Conservation (phyloP, 768 basidiomycete genomes). For the Leccinellum albellum region DNA sequence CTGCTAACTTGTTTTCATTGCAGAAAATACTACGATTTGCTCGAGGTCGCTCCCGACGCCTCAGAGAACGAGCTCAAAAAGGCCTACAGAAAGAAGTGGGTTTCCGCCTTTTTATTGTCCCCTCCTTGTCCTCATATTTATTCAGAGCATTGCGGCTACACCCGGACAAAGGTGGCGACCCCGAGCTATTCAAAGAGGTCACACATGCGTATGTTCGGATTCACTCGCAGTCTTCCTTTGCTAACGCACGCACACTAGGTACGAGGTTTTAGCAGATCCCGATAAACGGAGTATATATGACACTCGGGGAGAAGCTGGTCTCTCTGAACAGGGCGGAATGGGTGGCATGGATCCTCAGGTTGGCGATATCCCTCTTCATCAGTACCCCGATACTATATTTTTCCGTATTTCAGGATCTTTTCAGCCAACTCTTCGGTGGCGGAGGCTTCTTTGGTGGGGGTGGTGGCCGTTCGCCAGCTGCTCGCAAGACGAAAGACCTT, state of each 20-base stretch:
- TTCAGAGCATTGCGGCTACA: constrained; percentile 77
- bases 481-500: constrained; percentile 95
- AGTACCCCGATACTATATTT: background rate
- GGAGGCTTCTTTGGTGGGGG: constrained; percentile 71
- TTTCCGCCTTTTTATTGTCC: background rate
- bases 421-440: constrained; percentile 93
- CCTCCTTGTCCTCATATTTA: constrained; percentile 6
- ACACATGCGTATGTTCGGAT: constrained; percentile 76
- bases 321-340: constrained; percentile 83
- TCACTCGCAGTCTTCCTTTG: background rate
- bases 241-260: constrained; percentile 45
- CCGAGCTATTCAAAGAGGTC: constrained; percentile 95
- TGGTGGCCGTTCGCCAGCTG: constrained; percentile 62
- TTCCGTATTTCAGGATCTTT: constrained; percentile 66
- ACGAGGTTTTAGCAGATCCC: constrained; percentile 88
- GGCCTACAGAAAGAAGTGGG: constrained; percentile 90
- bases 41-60: constrained; percentile 77
- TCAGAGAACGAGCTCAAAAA: constrained; percentile 89
- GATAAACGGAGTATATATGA: constrained; percentile 84
- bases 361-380: constrained; percentile 20
- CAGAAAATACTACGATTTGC: constrained; percentile 90
- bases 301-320: constrained; percentile 86
- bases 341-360: constrained; percentile 97
- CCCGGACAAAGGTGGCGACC: constrained; percentile 94
- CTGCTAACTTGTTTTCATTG: background rate